Base-by-base conservation (phyloP, 805 yeast species). In the Metschnikowia hibisci region DNA sequence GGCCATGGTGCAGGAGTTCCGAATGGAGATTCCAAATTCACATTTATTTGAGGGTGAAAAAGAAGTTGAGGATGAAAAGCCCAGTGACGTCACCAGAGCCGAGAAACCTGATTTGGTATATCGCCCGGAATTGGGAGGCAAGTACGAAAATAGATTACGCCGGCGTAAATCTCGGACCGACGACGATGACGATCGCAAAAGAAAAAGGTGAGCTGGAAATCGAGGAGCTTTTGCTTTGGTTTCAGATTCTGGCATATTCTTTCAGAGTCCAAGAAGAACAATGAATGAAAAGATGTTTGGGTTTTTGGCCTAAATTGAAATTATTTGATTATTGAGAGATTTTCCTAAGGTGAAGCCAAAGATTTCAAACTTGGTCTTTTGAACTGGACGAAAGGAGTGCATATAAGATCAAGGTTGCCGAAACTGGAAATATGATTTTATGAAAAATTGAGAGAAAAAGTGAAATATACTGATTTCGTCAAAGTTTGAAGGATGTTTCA, bases 11-110 rank as follows among this genome's bases (percentile, higher is more conserved):
- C 54, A 53, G 15, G 73, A 69, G 16, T 60, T 66, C 2, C 64
- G 61, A 26, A 48, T 55, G 20, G 62, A 61, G 8, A 63, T 67
- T 1, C 48, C 53, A 8, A 58, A 62, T 42, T 52, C 70, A 2
- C 73, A 70, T 40, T 55, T 70, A 14, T 69, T 69, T 42, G 68
- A 66, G 13, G 73, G 65, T 36, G 76, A 69, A 39, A 64, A 56
- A 22, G 66, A 62, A 26, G 54, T 32, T 4, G 50, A 46, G 32
- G 43, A 40, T 11, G 42, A 13, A 14, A 32, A 16, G 13, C 13
- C 14, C 33, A 25, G 22, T 27, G 30, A 27, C 13, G 30, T 12
- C 13, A 3, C 30, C 30, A 12, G n/a, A 1, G 16, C 41, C n/a
- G 41, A 38, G 30, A 20, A 29, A 8, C 10, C 16, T 6, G 20